Evolutionary conservation across 2,329 filamentous ascomycete species (phyloP), one percentile per base, ranked within the genome.

Genomic region (Dothideomycetes sp.): DNA sequence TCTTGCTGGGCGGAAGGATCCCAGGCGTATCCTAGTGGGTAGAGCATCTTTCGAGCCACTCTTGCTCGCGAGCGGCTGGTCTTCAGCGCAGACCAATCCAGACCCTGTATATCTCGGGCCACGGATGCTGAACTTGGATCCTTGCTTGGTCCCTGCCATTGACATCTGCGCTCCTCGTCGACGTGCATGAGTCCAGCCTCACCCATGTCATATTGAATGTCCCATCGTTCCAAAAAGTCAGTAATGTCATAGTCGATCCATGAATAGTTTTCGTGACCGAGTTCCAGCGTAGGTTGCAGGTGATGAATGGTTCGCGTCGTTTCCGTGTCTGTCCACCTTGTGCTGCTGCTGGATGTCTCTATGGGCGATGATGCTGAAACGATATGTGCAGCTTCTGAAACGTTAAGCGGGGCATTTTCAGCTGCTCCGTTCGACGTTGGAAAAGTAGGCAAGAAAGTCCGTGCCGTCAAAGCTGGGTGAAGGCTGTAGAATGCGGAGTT

Each of bases 31-130:
- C 46, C 48, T 16, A 40, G 29, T 5, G 53, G 49, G 40, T 60
- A 58, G 8, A 57, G 47, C 42, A 51, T 46, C 13, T 42, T 45
- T 31, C 60, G 54, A 8, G 54, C 54, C 25, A 36, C 38, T 18
- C 53, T 45, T 20, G 56, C 58, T 27, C 51, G 38, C 13, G 42
- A 39, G 32, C 56, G 53, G 8, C 43, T 47, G 6, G 53, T 51
- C 13, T 51, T 52, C 15, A 60, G 39, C 3, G 48, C 36, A 15
- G 47, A 31, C 61, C 61, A 64, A 33, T 53, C 45, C 17, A 63
- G 53, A 12, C 61, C 61, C 45, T 64, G 61, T 35, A 56, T 46
- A 42, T 63, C 60, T 15, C 44, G 41, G n/a, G 7, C n/a, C 9
- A 18, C 22, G 5, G 12, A n/a, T 17, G 3, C 15, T 33, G n/a